phyloP scores from a whole-genome alignment of 1,139 yeast species.

The Meyerozyma carpophila region DNA sequence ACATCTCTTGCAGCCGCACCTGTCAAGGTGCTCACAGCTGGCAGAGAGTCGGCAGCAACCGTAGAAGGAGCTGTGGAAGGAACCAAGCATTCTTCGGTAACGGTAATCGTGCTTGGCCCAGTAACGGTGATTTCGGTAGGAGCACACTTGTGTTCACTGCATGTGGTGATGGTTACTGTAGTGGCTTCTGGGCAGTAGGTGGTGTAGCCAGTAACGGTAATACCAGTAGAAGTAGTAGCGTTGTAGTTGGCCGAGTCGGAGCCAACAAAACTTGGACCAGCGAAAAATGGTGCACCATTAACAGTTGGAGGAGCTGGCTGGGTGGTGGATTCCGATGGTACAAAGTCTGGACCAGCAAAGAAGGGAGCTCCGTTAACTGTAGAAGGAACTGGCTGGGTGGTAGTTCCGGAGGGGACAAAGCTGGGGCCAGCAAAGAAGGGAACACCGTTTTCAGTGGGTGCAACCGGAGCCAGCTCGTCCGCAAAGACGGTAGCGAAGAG shows the following conservation, averaged over 20 bases:
- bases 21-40: constrained; percentile 1
- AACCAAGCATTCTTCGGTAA: constrained; percentile 11
- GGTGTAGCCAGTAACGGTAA: constrained; percentile 14
- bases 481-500: background rate
- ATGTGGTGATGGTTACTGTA: constrained; percentile 12
- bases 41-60: constrained; percentile 8
- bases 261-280: background rate
- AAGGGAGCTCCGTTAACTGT: background rate
- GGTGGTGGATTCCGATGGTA: background rate
- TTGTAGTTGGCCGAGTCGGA: constrained; percentile 1
- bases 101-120: constrained; percentile 11
- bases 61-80: constrained; percentile 3
- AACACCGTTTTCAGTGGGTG: background rate
- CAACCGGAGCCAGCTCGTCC: background rate
- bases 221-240: constrained; percentile 11
- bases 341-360: constrained; percentile 1
- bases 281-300: background rate
- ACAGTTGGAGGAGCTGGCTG: background rate
- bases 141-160: constrained; percentile 9
- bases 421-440: background rate
- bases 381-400: constrained; percentile 7
- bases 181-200: constrained; percentile 16
- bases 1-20: constrained; percentile 9
- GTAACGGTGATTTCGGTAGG: constrained; percentile 11
- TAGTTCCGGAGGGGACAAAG: background rate